These are phyloP conservation scores for Nakazawaea peltata DNA, from an alignment of 805 yeast species.

Conservation along the genomic window DNA sequence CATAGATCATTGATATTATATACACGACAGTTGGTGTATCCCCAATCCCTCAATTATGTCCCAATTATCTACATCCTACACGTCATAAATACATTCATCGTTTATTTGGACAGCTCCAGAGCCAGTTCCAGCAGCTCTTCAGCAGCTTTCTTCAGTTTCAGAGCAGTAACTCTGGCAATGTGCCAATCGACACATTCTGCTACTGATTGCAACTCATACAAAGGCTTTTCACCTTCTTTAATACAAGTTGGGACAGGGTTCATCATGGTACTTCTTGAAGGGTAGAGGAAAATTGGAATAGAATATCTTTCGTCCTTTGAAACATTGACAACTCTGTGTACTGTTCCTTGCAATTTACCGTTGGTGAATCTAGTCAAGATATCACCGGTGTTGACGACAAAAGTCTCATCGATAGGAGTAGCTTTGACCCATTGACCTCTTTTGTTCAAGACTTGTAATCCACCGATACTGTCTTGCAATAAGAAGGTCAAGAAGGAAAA, in stretches of 20 bases:
- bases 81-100: no score
- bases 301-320: slow-evolving; percentile 20
- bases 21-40: no score
- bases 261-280: slow-evolving; percentile 14
- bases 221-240: slow-evolving; percentile 7
- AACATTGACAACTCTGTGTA: slow-evolving; percentile 30
- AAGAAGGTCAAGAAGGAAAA: slow-evolving; percentile 27
- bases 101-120: no score
- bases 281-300: slow-evolving; percentile 21
- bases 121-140: slow-evolving; percentile 1
- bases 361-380: slow-evolving; percentile 29
- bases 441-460: slow-evolving; percentile 28
- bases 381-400: slow-evolving; percentile 32
- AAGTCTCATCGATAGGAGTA: slow-evolving; percentile 24
- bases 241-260: slow-evolving; percentile 17
- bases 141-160: slow-evolving; percentile 3
- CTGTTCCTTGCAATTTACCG: slow-evolving; percentile 26
- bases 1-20: no score
- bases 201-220: slow-evolving; percentile 6
- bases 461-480: slow-evolving; percentile 27
- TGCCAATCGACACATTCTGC: slow-evolving; percentile 10
- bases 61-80: no score
- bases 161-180: slow-evolving; percentile 6
- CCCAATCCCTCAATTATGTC: no score
- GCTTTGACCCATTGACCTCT: slow-evolving; percentile 24